These are phyloP conservation scores for Heracleum sosnowskyi DNA, from an alignment of 129 eudicot genomes.

Conservation along the genomic window DNA sequence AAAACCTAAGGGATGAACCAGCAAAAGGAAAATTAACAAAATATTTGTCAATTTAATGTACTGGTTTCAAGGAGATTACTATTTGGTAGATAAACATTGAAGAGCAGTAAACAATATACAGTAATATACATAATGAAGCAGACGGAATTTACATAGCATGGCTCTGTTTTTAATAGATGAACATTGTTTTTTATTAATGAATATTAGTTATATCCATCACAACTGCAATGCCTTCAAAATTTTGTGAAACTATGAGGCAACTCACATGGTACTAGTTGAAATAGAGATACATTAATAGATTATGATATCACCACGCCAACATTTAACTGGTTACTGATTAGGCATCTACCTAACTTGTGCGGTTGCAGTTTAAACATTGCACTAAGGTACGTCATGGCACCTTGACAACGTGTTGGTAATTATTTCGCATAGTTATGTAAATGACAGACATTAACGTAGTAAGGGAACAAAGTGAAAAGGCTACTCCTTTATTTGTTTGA, in stretches of 20 bases:
- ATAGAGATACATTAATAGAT: not conserved
- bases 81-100: not conserved
- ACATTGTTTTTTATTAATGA: too few species aligned
- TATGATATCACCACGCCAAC: too few species aligned
- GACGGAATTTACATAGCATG: not conserved
- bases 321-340: not conserved
- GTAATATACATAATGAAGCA: not conserved
- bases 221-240: not conserved
- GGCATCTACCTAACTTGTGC: not conserved
- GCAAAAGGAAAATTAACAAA: slow-evolving; percentile 20
- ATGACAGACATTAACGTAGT: slow-evolving; percentile 3
- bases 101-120: not conserved
- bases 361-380: not conserved
- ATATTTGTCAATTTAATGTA: not conserved
- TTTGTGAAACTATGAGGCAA: not conserved
- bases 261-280: not conserved
- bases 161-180: too few species aligned
- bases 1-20: slow-evolving; percentile 60
- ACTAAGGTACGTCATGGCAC: slow-evolving; percentile 13
- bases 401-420: slow-evolving; percentile 1
- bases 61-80: not conserved
- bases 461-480: slow-evolving; percentile 13
- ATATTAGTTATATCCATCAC: too few species aligned
- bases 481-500: not conserved
- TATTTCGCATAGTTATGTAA: slow-evolving; percentile 12